A percentile compares a stretch with the other conserved stretches of the same genome.
Conservation (phyloP, 2,329 filamentous ascomycete genomes). For the Fusarium haematococcum region DNA sequence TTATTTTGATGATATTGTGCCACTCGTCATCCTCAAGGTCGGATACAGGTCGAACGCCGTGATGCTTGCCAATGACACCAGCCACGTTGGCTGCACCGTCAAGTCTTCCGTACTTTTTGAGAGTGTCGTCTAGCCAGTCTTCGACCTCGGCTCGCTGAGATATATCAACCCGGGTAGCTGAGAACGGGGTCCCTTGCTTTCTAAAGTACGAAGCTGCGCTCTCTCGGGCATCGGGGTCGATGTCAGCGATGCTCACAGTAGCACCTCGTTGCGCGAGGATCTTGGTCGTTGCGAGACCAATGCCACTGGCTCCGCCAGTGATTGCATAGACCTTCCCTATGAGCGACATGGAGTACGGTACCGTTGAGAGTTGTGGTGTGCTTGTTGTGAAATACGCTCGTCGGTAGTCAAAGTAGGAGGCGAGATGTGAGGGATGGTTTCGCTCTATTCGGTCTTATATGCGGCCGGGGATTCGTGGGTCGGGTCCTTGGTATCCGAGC, state of each 20-base stretch:
- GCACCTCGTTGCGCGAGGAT: slow-evolving; percentile 52
- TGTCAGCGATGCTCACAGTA: slow-evolving; percentile 55
- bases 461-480: slow-evolving; percentile 3
- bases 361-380: not conserved
- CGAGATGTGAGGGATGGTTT: not conserved
- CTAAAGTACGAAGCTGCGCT: slow-evolving; percentile 48
- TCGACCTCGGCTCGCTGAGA: slow-evolving; percentile 61
- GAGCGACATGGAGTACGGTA: slow-evolving; percentile 43
- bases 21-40: slow-evolving; percentile 62
- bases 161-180: slow-evolving; percentile 60
- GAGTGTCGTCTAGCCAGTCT: slow-evolving; percentile 59
- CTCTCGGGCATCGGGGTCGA: slow-evolving; percentile 47
- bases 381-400: not conserved
- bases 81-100: slow-evolving; percentile 69
- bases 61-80: slow-evolving; percentile 61
- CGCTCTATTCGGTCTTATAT: not conserved
- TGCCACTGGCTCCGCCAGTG: slow-evolving; percentile 58
- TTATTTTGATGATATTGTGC: slow-evolving; percentile 61
- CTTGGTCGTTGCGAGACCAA: slow-evolving; percentile 56
- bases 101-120: slow-evolving; percentile 63
- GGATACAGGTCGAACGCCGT: slow-evolving; percentile 53
- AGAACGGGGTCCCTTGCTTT: slow-evolving; percentile 42
- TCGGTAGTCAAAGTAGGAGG: not conserved
- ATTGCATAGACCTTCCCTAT: slow-evolving; percentile 54
- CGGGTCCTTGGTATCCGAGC: slow-evolving; percentile 13